Evolutionary conservation across 2,329 filamentous ascomycete genomes (phyloP), one percentile per base, ranked within the genome.

Genomic region (Beauveria brongniartii): DNA sequence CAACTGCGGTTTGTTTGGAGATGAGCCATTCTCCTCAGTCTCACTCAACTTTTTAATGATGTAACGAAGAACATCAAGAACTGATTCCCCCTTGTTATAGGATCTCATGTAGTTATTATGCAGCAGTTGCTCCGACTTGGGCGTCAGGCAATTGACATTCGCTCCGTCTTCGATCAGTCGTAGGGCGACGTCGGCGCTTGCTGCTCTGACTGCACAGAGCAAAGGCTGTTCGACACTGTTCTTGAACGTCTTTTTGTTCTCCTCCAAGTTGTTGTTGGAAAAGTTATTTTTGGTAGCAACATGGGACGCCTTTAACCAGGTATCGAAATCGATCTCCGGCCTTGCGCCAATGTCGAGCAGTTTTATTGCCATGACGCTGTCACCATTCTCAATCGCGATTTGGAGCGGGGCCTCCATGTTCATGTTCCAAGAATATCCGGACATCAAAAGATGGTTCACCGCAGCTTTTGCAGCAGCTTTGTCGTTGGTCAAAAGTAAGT

Each of bases 281-380:
- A 66, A 64, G 24, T 77, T 66, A 47, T 72, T 75, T 3, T 41
- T 43, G 1, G 77, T 71, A 0, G 74, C 75, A 41, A 83, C 70
- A 63, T 78, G 79, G 14, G 77, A 79, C 0, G 80, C 75, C 67
- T 86, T 86, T 46, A 88, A 73, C 80, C 85, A 92, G 3, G 77
- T 77, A 37, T 86, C 83, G 62, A 87, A 88, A 8, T 84, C 78
- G 40, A 92, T 78, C 0, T 80, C 71, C 0, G 83, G 73, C 1
- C 78, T 74, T 2, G 88, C 86, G 2, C 89, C 90, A 6, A 78
- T 75, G 2, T 84, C 78, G 1, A 94, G 78, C 2, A 94, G 75
- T 63, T 82, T 84, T 34, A 81, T 67, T 1, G 83, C 83, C 40
- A 86, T 73, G 2, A 78, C 72, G 2, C 75, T 60, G 63, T 90